phyloP scores from a whole-genome alignment of 2,329 filamentous ascomycete species.

The Lecanicillium sp. region DNA sequence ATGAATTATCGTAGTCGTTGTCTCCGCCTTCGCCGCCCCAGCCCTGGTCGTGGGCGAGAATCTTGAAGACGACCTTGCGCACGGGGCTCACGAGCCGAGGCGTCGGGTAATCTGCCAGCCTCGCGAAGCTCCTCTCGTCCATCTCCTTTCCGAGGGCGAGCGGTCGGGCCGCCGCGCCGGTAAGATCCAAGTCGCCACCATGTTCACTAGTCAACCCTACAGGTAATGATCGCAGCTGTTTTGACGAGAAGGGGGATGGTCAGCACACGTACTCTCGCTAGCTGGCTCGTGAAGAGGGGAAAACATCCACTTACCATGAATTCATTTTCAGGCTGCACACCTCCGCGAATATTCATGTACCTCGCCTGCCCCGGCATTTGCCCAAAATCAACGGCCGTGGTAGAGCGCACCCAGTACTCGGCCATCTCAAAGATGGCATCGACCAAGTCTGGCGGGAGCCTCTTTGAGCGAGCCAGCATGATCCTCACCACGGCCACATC shows the following conservation, averaged over 20 bases:
- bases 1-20: constrained; percentile 38
- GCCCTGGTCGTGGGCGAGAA: constrained; percentile 52
- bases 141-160: constrained; percentile 14
- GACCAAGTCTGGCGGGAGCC: constrained; percentile 47
- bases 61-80: constrained; percentile 54
- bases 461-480: constrained; percentile 34
- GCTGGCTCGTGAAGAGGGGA: too few species aligned
- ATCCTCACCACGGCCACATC: constrained; percentile 44
- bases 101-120: constrained; percentile 29
- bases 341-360: background rate
- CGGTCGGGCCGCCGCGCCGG: constrained; percentile 2
- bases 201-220: constrained; percentile 25
- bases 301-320: constrained; percentile 22
- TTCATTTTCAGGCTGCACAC: constrained; percentile 17
- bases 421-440: constrained; percentile 50
- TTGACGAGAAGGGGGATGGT: background rate
- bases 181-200: constrained; percentile 9
- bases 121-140: constrained; percentile 21
- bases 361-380: constrained; percentile 1
- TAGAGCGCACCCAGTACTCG: constrained; percentile 54
- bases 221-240: constrained; percentile 28
- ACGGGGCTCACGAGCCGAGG: constrained; percentile 40
- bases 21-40: constrained; percentile 30
- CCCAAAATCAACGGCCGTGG: constrained; percentile 24
- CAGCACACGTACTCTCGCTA: too few species aligned